These are phyloP conservation scores for Solanum pinnatisectum DNA, from an alignment of 257 asterid species.

Conservation along the genomic window DNA sequence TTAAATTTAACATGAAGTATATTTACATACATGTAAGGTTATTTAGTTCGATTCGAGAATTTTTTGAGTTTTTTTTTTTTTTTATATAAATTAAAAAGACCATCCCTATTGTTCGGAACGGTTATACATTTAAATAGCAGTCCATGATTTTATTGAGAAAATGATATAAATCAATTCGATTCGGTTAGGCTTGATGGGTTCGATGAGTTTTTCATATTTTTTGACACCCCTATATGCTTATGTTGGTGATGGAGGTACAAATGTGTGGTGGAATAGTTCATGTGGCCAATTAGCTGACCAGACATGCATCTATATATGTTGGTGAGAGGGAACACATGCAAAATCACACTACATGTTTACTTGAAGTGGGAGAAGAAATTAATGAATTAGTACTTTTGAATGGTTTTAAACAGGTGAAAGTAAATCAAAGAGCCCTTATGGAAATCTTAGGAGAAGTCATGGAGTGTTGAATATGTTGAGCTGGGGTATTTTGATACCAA, in stretches of 20 bases:
- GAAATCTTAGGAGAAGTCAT: constrained; percentile 44
- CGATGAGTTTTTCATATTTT: too few species aligned
- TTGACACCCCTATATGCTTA: background rate
- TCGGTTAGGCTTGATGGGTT: too few species aligned
- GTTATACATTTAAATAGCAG: too few species aligned
- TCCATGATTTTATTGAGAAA: too few species aligned
- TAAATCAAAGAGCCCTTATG: constrained; percentile 20
- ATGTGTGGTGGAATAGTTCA: background rate
- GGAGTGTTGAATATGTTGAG: constrained; percentile 75
- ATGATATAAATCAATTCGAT: too few species aligned
- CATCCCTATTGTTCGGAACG: too few species aligned
- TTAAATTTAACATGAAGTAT: too few species aligned
- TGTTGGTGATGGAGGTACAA: background rate
- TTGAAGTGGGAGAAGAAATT: background rate
- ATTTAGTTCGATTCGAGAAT: too few species aligned
- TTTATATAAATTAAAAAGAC: too few species aligned
- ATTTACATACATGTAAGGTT: too few species aligned
- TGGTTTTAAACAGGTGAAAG: constrained; percentile 43
- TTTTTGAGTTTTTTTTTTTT: too few species aligned
- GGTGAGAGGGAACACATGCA: background rate
- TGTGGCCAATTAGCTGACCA: background rate
- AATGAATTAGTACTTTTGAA: background rate
- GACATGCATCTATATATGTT: background rate
- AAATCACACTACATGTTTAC: background rate
- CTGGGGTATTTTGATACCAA: constrained; percentile 71